These are phyloP conservation scores for Suhomyces tanzawaensis DNA, from an alignment of 805 yeast species.

Conservation along the genomic window DNA sequence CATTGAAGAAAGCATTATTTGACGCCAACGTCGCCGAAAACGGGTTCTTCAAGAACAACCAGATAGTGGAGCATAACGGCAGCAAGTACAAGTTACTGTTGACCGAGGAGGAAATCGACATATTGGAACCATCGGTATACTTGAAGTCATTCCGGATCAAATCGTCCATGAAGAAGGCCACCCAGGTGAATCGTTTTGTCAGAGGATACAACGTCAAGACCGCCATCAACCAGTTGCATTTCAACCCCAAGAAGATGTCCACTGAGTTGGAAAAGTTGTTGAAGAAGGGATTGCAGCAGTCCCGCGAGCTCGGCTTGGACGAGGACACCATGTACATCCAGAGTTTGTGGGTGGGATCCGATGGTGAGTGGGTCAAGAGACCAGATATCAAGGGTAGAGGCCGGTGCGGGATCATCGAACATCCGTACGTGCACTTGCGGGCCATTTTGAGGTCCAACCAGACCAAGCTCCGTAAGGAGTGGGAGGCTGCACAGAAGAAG, in stretches of 20 bases:
- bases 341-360: constrained; percentile 90
- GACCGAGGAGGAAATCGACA: constrained; percentile 63
- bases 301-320: constrained; percentile 55
- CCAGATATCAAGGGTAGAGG: constrained; percentile 88
- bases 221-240: constrained; percentile 92
- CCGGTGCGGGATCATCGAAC: constrained; percentile 73
- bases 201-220: constrained; percentile 66
- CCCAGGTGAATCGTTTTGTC: constrained; percentile 71
- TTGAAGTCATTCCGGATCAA: constrained; percentile 77
- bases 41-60: constrained; percentile 68
- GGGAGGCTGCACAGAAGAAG: constrained; percentile 54
- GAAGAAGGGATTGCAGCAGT: constrained; percentile 69
- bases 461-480: constrained; percentile 57
- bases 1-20: constrained; percentile 68
- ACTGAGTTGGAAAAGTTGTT: constrained; percentile 76
- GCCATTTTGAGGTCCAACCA: constrained; percentile 69
- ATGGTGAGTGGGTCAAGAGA: constrained; percentile 70
- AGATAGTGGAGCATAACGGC: constrained; percentile 45
- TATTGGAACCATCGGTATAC: constrained; percentile 86
- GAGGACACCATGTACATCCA: constrained; percentile 66
- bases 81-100: constrained; percentile 55
- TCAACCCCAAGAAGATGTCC: constrained; percentile 74
- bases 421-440: constrained; percentile 77
- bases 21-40: constrained; percentile 55
- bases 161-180: constrained; percentile 86